Evolutionary conservation across 108 stramenopile species (phyloP), one percentile per base, ranked within the genome.

Genomic region (Pseudonitzschia multiseries): DNA sequence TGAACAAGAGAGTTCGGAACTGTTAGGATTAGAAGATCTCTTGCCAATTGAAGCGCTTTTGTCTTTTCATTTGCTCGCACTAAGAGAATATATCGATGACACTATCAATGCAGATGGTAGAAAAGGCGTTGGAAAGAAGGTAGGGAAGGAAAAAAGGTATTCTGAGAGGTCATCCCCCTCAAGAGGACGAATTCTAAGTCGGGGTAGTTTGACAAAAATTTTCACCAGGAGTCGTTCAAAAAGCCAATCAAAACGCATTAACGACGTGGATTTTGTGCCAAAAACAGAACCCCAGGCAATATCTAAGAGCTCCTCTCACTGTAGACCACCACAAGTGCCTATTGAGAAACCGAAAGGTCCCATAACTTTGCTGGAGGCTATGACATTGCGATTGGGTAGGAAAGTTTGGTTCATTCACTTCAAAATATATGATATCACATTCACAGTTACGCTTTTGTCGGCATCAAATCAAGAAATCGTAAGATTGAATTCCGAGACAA

Each of bases 1-100:
- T 2, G 79, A 80, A 33, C 42, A 73, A n/a, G 92, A 93, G 69
- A 89, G 86, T 54, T 24, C 69, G 9, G 76, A 71, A 42, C 69
- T 93, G 41, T 59, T 90, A 31, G 68, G 18, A 33, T 66, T 93
- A 21, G 92, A 93, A 69, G 85, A 86, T 76, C 65, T 87, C 21
- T 73, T 93, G 21, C 92, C 92, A 5, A 83, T 93, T 43, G 92
- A 93, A 73, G 80, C 88, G 14, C 68, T 93, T 46, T 42, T 86
- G 32, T 77, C 89, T 21, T 93, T 90, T 69, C 92, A 93, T 75
- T 68, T 93, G n/a, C 48, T 89, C 1, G 89, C 92, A 18, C 79
- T 90, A 46, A 81, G 92, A 41, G 20, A 42, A 60, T 52, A 74
- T 46, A 32, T 36, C 6, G 52, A 70, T 56, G 53, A 41, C 0